Conservation (phyloP, 441 rosid species). For the Brassica balearica region DNA sequence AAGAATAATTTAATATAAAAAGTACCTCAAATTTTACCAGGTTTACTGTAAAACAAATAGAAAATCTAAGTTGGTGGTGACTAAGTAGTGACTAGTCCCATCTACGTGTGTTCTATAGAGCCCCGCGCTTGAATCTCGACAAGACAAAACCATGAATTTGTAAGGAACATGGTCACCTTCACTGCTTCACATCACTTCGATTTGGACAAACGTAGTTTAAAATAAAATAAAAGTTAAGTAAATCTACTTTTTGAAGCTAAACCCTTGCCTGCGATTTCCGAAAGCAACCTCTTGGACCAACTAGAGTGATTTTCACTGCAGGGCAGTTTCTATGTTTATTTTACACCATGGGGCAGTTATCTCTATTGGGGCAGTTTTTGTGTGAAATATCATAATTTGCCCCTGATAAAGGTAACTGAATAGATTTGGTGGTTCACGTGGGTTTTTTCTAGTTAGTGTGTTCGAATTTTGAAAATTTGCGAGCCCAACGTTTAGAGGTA, state of each 20-base stretch:
- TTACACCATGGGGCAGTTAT: no score
- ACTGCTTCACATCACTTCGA: slow-evolving; percentile 43
- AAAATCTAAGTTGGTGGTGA: slow-evolving; percentile 38
- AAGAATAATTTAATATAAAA: slow-evolving; percentile 7
- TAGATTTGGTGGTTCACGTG: no score
- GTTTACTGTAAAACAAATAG: slow-evolving; percentile 12
- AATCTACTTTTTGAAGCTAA: slow-evolving; percentile 25
- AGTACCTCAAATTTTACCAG: slow-evolving; percentile 18
- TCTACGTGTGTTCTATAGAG: slow-evolving; percentile 33
- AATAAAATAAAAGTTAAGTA: background rate
- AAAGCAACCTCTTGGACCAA: slow-evolving; percentile 37
- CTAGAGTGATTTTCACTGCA: background rate
- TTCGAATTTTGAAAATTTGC: no score
- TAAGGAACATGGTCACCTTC: slow-evolving; percentile 41
- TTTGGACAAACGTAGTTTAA: slow-evolving; percentile 31
- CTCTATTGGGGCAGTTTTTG: no score
- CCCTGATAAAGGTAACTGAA: no score
- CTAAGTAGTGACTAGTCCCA: slow-evolving; percentile 39
- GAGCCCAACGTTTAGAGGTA: no score
- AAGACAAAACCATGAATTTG: slow-evolving; percentile 45
- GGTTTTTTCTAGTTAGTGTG: no score
- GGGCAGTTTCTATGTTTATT: no score
- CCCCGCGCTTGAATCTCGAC: slow-evolving; percentile 47
- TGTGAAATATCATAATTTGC: no score
- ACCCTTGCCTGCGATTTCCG: slow-evolving; percentile 36